phyloP scores from a whole-genome alignment of 202 grass and related monocot genomes.

The Zoysia matrella region DNA sequence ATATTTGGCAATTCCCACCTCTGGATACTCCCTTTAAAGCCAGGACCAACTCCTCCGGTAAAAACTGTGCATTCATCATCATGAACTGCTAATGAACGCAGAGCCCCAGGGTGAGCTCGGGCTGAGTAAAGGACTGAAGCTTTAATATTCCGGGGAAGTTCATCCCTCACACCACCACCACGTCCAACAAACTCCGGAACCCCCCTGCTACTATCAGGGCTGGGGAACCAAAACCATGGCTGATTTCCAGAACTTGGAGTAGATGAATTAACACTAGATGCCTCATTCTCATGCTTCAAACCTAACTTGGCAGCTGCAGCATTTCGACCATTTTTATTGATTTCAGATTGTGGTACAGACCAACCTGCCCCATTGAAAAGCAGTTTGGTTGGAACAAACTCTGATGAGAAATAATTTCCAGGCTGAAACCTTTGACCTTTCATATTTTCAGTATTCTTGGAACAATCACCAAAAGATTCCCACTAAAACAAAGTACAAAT shows the following conservation, averaged over 20 bases:
- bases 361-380: constrained; percentile 72
- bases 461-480: constrained; percentile 63
- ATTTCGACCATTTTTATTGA: constrained; percentile 56
- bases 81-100: constrained; percentile 74
- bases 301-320: constrained; percentile 50
- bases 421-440: constrained; percentile 60
- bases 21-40: constrained; percentile 93
- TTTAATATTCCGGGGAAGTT: constrained; percentile 81
- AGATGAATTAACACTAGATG: constrained; percentile 46
- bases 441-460: constrained; percentile 52
- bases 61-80: constrained; percentile 88
- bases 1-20: constrained; percentile 90
- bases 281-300: constrained; percentile 53
- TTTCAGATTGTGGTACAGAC: constrained; percentile 75
- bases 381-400: constrained; percentile 59
- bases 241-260: constrained; percentile 57
- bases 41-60: constrained; percentile 95
- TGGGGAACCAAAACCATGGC: constrained; percentile 94
- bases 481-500: constrained; percentile 55
- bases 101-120: constrained; percentile 79
- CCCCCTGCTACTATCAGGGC: constrained; percentile 63
- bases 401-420: constrained; percentile 49
- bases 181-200: constrained; percentile 76
- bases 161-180: constrained; percentile 63
- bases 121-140: constrained; percentile 77